Evolutionary conservation across 768 basidiomycete species (phyloP).

Genomic region (Rhizopogon roseolus): DNA sequence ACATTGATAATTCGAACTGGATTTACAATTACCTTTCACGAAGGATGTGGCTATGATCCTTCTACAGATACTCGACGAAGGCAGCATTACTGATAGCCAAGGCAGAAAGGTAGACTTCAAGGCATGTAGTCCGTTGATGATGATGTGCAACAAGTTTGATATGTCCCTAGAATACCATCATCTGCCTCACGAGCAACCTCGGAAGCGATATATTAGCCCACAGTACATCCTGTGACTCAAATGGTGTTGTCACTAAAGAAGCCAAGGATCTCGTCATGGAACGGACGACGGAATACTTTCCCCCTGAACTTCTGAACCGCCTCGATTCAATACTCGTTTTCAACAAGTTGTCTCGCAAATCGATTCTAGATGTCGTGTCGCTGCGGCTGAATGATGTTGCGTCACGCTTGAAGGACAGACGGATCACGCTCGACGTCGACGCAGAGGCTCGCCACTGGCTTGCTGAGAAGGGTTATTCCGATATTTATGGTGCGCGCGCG

Average conservation of each 20-base stretch:
- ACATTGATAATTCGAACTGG: neutral
- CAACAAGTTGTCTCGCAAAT: constrained; percentile 76
- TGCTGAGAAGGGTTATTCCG: constrained; percentile 73
- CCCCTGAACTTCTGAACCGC: constrained; percentile 87
- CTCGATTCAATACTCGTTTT: constrained; percentile 86
- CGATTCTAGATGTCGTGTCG: constrained; percentile 75
- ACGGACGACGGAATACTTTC: constrained; percentile 75
- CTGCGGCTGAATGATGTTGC: constrained; percentile 75
- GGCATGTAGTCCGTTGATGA: constrained; percentile 27
- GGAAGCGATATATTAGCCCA: constrained; percentile 78
- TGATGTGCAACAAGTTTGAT: neutral
- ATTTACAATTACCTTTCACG: neutral
- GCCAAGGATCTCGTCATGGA: constrained; percentile 68
- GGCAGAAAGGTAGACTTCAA: constrained; percentile 92
- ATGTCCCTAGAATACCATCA: constrained; percentile 70
- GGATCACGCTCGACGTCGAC: constrained; percentile 72
- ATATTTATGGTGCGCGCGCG: constrained; percentile 82
- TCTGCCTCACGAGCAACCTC: constrained; percentile 86
- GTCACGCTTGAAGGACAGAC: constrained; percentile 52
- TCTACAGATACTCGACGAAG: constrained; percentile 89
- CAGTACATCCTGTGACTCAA: constrained; percentile 50
- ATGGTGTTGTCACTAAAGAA: constrained; percentile 60
- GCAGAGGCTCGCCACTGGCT: constrained; percentile 62
- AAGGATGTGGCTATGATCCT: constrained; percentile 87
- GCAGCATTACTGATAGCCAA: constrained; percentile 84